Base-by-base conservation (phyloP, 352 stramenopile genomes). In the Globisporangium carolinianum region DNA sequence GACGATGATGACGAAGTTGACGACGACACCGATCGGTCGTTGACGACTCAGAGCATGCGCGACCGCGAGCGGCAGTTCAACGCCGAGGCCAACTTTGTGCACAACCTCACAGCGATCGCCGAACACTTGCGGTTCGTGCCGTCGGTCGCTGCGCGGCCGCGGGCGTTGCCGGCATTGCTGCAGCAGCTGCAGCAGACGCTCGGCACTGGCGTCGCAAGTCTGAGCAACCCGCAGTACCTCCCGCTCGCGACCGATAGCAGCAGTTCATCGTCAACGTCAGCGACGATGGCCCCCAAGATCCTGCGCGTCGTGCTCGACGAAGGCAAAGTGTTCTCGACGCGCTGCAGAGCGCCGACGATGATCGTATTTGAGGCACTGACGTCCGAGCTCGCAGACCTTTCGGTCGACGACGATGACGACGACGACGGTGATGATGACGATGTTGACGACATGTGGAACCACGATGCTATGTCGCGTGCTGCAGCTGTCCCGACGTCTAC, bases 301-400 rank as follows among this genome's bases (percentile, higher is more conserved):
- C 49, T 76, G 8, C 61, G 69, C 3, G 69, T 74, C 14, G 52
- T 72, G 10, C 50, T 62, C 0, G 38, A 62, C 8, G 69, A 76
- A 55, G 67, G 59, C 36, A 76, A 74, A 60, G 69, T 76, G 45
- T 76, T 76, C 12, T 76, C 69, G 1, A 76, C 69, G 1, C 50
- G 67, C 0, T 62, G 60, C 12, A 63, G 69, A 9, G 69, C 69
- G 11, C 69, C 69, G 18, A 74, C 66, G 32, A 62, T 76, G 66
- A 72, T 76, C 14, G 69, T 74, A 55, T 76, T 76, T 57, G 69
- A 76, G 47, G 69, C 63, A 14, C 51, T 71, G 5, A 8, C 37
- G 42, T 43, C 48, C 5, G 45, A 42, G 36, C 32, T 24, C 14
- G 14, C 32, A n/a, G 24, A 8, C 43, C 14, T 42, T 14, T 57